Evolutionary conservation across 1,284 basidiomycete genomes (phyloP), one percentile per base, ranked within the genome.

Genomic region (Rhizoctonia solani): DNA sequence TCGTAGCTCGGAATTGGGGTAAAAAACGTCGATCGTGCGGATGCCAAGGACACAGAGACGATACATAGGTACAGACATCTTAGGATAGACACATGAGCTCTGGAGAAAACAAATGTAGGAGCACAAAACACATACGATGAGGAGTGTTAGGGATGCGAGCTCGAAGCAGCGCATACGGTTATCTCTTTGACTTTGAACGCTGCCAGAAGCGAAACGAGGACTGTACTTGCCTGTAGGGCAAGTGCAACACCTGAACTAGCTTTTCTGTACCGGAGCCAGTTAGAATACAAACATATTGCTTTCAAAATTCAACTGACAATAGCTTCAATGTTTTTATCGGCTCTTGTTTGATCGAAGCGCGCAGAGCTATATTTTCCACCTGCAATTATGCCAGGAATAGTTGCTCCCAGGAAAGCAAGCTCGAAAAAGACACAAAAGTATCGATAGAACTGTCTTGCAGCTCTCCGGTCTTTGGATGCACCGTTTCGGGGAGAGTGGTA

Each of bases 381-480:
- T 2, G 61, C 61, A 32, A 53, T 32, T 4, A 37, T 16, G 19
- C 61, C 61, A 0, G 61, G 61, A 21, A 65, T 25, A 25, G 2
- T 65, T n/a, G 61, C 50, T 9, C 37, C 61, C 23, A 65, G 21
- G 27, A 65, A 65, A 8, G 61, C 49, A n/a, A 65, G 61, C 37
- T 65, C 61, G 25, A 65, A 44, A 39, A 65, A 27, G 9, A 27
- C 23, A 37, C 61, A 65, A 27, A 54, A 53, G 1, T 42, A 25
- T 41, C 61, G 47, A 39, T 29, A 53, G 16, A 25, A 29, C 13
- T 5, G 16, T 32, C 61, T 47, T 5, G 32, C 13, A 2, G 34
- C 47, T 4, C 47, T 41, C 11, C 61, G 61, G 16, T 65, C 61
- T 53, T 54, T 44, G 1, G 50, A 53, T 16, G 37, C 61, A 4